These are phyloP conservation scores for Auxenochlorella pyrenoidosa DNA, from an alignment of 139 green algal genomes.

Conservation along the genomic window DNA sequence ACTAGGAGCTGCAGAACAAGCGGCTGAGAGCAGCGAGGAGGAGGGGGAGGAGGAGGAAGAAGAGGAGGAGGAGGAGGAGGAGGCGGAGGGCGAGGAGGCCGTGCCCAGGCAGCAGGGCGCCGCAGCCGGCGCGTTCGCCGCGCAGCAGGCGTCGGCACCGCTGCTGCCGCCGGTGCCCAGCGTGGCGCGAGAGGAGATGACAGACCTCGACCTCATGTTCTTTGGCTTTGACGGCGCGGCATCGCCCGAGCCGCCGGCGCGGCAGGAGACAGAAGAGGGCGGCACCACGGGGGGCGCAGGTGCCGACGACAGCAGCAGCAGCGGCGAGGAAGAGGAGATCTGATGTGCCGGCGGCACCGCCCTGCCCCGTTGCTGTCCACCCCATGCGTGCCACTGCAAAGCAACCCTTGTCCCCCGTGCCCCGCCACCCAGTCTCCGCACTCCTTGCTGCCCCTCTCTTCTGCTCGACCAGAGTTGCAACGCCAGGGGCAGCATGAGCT, in stretches of 20 bases:
- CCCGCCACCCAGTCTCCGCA: too few relatives aligned
- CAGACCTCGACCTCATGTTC: slow-evolving; percentile 11
- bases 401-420: too few relatives aligned
- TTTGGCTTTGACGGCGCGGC: slow-evolving; percentile 17
- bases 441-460: too few relatives aligned
- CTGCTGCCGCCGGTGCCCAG: neutral
- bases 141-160: neutral
- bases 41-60: slow-evolving; percentile 19
- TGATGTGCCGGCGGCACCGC: neutral
- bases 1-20: neutral
- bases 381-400: too few relatives aligned
- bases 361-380: too few relatives aligned
- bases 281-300: neutral
- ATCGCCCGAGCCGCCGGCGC: neutral
- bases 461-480: too few relatives aligned
- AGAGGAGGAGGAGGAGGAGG: slow-evolving; percentile 1
- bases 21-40: neutral
- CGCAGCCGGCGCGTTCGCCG: neutral
- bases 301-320: neutral
- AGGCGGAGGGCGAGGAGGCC: neutral
- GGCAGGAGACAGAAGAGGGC: neutral
- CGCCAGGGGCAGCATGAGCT: too few relatives aligned
- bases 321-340: slow-evolving; percentile 1
- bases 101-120: neutral
- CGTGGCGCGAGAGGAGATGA: slow-evolving; percentile 1